A percentile compares a stretch with the other conserved stretches of the same genome.
Conservation (phyloP, 192 early-diverging fungal species). For the Coemansia sp. region DNA sequence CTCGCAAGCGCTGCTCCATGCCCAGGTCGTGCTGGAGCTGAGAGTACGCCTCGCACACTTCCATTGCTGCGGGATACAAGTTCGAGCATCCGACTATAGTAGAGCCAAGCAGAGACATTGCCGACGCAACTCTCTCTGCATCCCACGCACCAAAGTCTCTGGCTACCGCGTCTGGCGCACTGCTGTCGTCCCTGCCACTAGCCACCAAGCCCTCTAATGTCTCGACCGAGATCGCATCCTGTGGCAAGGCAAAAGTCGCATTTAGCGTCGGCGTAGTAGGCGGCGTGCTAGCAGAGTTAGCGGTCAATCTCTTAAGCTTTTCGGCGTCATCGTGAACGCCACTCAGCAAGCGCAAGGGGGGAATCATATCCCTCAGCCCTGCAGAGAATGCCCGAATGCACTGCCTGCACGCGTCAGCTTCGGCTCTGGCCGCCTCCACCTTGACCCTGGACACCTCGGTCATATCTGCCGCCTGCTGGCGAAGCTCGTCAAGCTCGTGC, state of each 20-base stretch:
- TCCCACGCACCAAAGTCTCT: constrained; percentile 1
- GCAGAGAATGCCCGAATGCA: constrained; percentile 27
- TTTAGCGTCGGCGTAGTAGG: constrained; percentile 42
- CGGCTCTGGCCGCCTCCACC: constrained; percentile 9
- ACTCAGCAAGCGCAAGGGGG: constrained; percentile 31
- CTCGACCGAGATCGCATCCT: constrained; percentile 13
- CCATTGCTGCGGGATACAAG: constrained; percentile 28
- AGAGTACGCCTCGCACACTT: constrained; percentile 18
- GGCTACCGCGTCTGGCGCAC: not conserved
- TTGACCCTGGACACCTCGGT: constrained; percentile 14
- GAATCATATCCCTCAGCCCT: constrained; percentile 17
- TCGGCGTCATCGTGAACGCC: constrained; percentile 22
- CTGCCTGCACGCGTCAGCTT: constrained; percentile 7
- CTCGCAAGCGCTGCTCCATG: constrained; percentile 51
- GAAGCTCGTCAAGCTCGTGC: constrained; percentile 21
- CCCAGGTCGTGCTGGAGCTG: constrained; percentile 37
- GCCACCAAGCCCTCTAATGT: constrained; percentile 7
- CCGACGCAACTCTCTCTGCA: constrained; percentile 18
- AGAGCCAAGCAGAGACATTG: constrained; percentile 28
- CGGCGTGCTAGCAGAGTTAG: constrained; percentile 20
- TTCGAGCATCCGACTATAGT: constrained; percentile 25
- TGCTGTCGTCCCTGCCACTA: not conserved
- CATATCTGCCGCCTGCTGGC: constrained; percentile 11
- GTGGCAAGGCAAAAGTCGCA: not conserved
- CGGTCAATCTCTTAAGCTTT: constrained; percentile 20